These are phyloP conservation scores for Vigna radiata DNA, from an alignment of 306 rosid genomes.

Conservation along the genomic window DNA sequence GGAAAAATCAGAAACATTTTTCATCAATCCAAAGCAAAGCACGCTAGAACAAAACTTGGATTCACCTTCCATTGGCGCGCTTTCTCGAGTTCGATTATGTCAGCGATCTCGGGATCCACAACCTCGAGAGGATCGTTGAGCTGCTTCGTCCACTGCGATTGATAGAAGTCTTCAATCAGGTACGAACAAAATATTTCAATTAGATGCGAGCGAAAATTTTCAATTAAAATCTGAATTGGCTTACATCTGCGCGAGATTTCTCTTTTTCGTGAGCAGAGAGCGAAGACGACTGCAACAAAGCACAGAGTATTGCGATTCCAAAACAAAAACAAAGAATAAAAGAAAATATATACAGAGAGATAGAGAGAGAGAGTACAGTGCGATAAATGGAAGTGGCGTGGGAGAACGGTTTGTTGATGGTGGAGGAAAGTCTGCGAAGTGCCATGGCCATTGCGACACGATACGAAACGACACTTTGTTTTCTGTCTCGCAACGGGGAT, in stretches of 20 bases:
- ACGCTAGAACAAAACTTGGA: conserved; percentile 8
- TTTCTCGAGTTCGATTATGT: conserved; percentile 89
- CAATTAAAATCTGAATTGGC: conserved; percentile 11
- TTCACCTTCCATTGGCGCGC: conserved; percentile 86
- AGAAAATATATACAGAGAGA: background rate
- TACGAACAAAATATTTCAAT: background rate
- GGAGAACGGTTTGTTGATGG: conserved; percentile 52
- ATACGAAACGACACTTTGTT: background rate
- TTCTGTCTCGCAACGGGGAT: background rate
- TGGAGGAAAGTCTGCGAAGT: conserved; percentile 68
- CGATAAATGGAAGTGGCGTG: conserved; percentile 57
- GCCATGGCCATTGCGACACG: conserved; percentile 64
- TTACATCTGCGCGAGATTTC: conserved; percentile 65
- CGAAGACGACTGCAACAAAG: conserved; percentile 68
- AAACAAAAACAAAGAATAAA: background rate
- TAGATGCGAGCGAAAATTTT: conserved; percentile 7
- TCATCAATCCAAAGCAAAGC: background rate
- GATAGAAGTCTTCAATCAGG: background rate
- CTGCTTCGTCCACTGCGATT: conserved; percentile 80
- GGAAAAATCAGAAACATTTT: background rate
- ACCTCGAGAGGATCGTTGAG: conserved; percentile 80
- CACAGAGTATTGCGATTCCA: background rate
- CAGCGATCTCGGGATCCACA: conserved; percentile 78
- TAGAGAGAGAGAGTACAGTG: conserved; percentile 47
- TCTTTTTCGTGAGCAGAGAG: conserved; percentile 60